Base-by-base conservation (phyloP, 495 filamentous ascomycete genomes). In the Neurospora sp. region DNA sequence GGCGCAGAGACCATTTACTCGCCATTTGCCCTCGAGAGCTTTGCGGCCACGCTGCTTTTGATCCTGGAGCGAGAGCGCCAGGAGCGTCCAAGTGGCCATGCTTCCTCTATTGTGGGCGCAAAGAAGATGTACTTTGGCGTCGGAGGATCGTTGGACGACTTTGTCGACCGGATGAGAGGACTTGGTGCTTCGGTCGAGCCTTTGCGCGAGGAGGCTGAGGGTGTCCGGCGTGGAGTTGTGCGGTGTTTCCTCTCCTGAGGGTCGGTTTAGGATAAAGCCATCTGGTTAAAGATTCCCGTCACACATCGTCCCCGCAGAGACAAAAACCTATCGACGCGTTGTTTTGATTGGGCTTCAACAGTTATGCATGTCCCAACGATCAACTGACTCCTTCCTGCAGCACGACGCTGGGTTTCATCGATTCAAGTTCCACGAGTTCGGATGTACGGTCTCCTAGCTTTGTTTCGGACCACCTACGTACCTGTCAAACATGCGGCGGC, bases 51-150 rank as follows among this genome's bases (percentile, higher is more conserved):
- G 6, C 81, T 98, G 40, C 78, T 93, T 68, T 83, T 81, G 5
- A 77, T 96, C 11, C 80, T 97, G 71, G 81, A 87, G 69, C 82
- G 83, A 5, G 86, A 90, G 14, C 86, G 82, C 69, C 79, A 80
- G 39, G 81, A 74, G 6, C 71, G 80, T 12, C 79, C 75, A 4
- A 81, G 74, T 6, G 77, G 80, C 2, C 77, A 76, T 44, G 88
- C 87, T 39, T 87, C 85, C 71, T 93, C 93, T 7, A 80, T 97
- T n/a, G 85, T 99, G 2, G 96, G 90, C 5, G 96, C 96, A 3
- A 99, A 99, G 83, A 89, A 89, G 80, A 89, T 98, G 3, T 99
- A 99, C 80, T 99, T 99, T 78, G 96, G 96, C 5, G 96, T 99
- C 71, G 96, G 96, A 3, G 96, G 96, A 22, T 93, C 94, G 22